Evolutionary conservation across 768 basidiomycete genomes (phyloP).

Genomic region (Xanthoconium purpureum): DNA sequence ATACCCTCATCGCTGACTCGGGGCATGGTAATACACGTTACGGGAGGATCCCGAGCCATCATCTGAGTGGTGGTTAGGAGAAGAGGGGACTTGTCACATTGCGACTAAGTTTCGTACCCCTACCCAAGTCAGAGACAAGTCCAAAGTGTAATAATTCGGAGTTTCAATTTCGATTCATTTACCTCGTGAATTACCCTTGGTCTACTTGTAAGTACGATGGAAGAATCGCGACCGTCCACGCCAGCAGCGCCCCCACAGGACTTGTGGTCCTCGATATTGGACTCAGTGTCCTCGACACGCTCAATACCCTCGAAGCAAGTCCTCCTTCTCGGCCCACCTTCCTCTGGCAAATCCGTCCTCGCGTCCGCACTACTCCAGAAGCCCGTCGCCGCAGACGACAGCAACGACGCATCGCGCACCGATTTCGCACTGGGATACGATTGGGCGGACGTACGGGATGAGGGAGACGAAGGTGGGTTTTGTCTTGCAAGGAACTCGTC

Average conservation of each 20-base stretch:
- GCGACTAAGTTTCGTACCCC: too few species aligned
- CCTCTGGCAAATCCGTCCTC: conserved; percentile 75
- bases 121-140: too few species aligned
- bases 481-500: neutral
- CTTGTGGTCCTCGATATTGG: conserved; percentile 90
- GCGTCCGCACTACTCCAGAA: conserved; percentile 72
- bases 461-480: conserved; percentile 85
- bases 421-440: conserved; percentile 93
- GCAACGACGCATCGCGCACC: conserved; percentile 53
- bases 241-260: conserved; percentile 76
- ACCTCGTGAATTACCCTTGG: neutral
- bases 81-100: too few species aligned
- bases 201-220: conserved; percentile 27
- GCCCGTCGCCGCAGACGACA: conserved; percentile 47
- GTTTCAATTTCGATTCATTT: conserved; percentile 20
- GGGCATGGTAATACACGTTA: too few species aligned
- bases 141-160: too few species aligned
- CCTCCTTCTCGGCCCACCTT: conserved; percentile 76
- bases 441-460: conserved; percentile 86
- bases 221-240: conserved; percentile 56
- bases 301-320: conserved; percentile 86
- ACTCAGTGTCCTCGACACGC: conserved; percentile 78
- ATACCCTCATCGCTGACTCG: too few species aligned
- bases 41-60: too few species aligned
- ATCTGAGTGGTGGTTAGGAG: too few species aligned